These are phyloP conservation scores for Didymosphaeria variabile DNA, from an alignment of 2,329 filamentous ascomycete genomes.

Conservation along the genomic window DNA sequence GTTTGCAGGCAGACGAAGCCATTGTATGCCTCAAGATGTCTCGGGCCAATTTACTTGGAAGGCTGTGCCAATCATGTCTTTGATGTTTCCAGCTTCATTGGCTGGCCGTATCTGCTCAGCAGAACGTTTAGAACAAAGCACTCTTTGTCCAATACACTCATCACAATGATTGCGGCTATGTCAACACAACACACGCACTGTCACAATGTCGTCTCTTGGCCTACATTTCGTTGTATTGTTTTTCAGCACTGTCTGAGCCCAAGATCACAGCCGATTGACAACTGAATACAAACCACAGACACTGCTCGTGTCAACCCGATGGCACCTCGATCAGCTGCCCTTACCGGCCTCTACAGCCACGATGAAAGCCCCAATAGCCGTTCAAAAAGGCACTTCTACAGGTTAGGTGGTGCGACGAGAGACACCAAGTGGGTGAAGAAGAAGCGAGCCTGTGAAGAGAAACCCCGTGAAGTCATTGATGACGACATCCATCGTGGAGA, in stretches of 20 bases:
- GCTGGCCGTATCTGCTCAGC: background rate
- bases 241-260: background rate
- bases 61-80: background rate
- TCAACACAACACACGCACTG: background rate
- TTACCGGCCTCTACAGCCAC: background rate
- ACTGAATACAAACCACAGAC: background rate
- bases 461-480: too few species aligned
- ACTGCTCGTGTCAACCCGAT: background rate
- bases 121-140: background rate
- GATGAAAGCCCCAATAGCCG: background rate
- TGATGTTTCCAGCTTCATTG: background rate
- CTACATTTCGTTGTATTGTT: background rate
- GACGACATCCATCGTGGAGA: background rate
- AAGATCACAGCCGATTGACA: background rate
- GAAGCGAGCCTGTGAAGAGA: background rate
- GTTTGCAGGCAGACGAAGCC: background rate
- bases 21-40: background rate
- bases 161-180: background rate
- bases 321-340: background rate
- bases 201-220: background rate
- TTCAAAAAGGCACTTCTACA: background rate
- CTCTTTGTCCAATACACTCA: background rate
- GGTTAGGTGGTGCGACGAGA: background rate
- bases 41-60: background rate
- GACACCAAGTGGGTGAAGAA: background rate